Evolutionary conservation across 2,329 filamentous ascomycete species (phyloP).

Genomic region (Colletotrichum euphorbiae): DNA sequence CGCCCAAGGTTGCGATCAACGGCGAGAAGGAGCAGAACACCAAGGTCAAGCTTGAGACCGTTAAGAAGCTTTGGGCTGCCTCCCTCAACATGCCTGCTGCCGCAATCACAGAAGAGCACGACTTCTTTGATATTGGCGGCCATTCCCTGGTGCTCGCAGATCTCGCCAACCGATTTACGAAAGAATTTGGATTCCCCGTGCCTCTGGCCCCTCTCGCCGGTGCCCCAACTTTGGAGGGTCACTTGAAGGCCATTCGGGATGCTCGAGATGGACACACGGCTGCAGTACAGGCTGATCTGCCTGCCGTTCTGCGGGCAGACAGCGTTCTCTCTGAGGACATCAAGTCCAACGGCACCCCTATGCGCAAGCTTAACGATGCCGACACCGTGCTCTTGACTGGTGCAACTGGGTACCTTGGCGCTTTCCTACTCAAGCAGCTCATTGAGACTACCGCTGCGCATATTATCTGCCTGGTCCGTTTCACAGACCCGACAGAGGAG

Average conservation of each 20-base stretch:
- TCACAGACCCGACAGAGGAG: slow-evolving; percentile 73
- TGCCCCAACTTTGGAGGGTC: slow-evolving; percentile 77
- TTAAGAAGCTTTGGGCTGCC: slow-evolving; percentile 79
- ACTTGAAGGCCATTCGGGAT: slow-evolving; percentile 76
- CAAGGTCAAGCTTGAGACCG: slow-evolving; percentile 73
- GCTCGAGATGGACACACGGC: slow-evolving; percentile 79
- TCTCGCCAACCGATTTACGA: slow-evolving; percentile 76
- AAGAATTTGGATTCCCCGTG: slow-evolving; percentile 78
- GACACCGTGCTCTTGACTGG: slow-evolving; percentile 79
- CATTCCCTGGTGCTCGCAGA: slow-evolving; percentile 84
- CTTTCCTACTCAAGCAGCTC: slow-evolving; percentile 77
- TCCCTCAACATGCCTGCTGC: slow-evolving; percentile 73
- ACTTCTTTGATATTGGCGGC: slow-evolving; percentile 85
- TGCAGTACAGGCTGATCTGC: slow-evolving; percentile 80
- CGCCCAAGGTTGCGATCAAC: slow-evolving; percentile 57
- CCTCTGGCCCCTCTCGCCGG: slow-evolving; percentile 78
- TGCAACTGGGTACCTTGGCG: slow-evolving; percentile 80
- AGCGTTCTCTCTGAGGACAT: slow-evolving; percentile 78
- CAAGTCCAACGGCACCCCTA: slow-evolving; percentile 62
- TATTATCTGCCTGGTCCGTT: slow-evolving; percentile 80
- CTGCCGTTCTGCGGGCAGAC: slow-evolving; percentile 75
- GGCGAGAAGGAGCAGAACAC: slow-evolving; percentile 65
- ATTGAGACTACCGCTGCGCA: slow-evolving; percentile 75
- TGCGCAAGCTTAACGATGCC: slow-evolving; percentile 72
- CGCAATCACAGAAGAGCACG: slow-evolving; percentile 75